Conservation (phyloP, 306 rosid genomes). For the Cotoneaster glaucophyllus region DNA sequence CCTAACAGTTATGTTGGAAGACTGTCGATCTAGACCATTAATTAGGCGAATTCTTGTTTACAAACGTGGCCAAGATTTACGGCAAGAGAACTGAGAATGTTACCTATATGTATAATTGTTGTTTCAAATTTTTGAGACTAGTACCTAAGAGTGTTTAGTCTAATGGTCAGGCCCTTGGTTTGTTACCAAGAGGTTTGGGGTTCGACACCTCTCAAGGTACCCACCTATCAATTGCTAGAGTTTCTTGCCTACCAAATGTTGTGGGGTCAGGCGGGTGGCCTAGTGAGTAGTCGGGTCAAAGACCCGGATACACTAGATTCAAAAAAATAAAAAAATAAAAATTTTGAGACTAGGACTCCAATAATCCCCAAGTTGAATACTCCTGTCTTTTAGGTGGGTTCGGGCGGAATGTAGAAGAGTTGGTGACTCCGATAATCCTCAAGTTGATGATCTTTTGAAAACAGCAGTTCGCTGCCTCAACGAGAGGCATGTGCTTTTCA, state of each 20-base stretch:
- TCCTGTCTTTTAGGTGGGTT: constrained; percentile 73
- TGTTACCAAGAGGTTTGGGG: no score
- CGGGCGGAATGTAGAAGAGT: constrained; percentile 88
- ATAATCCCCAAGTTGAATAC: background rate
- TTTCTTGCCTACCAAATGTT: no score
- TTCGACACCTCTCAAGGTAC: no score
- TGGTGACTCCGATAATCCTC: constrained; percentile 89
- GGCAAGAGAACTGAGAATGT: background rate
- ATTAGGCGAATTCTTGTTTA: background rate
- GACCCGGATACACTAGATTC: no score
- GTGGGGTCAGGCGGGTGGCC: no score
- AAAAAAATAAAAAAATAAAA: no score
- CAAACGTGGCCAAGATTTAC: background rate
- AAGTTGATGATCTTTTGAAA: constrained; percentile 79
- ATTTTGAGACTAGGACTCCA: background rate
- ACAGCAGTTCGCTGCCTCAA: constrained; percentile 86
- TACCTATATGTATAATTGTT: background rate
- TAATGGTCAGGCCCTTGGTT: no score
- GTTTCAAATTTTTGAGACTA: background rate
- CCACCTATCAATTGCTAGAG: no score
- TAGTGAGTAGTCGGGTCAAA: no score
- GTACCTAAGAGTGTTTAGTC: no score
- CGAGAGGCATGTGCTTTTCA: constrained; percentile 92
- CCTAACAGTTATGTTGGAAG: background rate
- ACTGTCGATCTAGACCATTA: background rate